These are phyloP conservation scores for Laburnicola sp. DNA, from an alignment of 2,329 filamentous ascomycete genomes.

Conservation along the genomic window DNA sequence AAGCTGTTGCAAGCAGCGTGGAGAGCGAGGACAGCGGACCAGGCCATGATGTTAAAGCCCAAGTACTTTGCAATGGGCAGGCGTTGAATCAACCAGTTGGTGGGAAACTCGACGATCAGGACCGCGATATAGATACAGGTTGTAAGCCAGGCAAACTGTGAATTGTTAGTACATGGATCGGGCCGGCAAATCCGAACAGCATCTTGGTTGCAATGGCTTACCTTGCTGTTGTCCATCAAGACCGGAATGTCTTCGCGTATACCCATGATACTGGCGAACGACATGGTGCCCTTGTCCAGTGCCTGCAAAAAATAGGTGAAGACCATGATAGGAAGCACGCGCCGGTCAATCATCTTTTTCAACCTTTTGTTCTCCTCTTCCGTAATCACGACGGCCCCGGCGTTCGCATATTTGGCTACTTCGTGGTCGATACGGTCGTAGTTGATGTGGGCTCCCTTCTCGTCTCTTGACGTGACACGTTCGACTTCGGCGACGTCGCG, in stretches of 20 bases:
- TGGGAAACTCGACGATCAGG: constrained; percentile 71
- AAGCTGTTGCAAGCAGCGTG: constrained; percentile 67
- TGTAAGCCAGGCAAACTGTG: constrained; percentile 69
- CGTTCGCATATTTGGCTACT: constrained; percentile 68
- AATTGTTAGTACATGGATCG: background rate
- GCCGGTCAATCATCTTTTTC: constrained; percentile 66
- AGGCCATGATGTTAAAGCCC: constrained; percentile 64
- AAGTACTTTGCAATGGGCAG: constrained; percentile 71
- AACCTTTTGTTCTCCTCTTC: constrained; percentile 64
- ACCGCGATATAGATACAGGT: constrained; percentile 76
- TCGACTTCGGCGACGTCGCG: constrained; percentile 53
- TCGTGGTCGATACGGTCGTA: constrained; percentile 68
- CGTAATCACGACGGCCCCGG: constrained; percentile 58
- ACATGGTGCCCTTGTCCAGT: constrained; percentile 69
- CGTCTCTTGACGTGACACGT: constrained; percentile 52
- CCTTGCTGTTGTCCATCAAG: constrained; percentile 31
- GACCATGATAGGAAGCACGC: constrained; percentile 72
- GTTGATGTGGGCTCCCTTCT: constrained; percentile 59
- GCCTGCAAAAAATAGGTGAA: constrained; percentile 71
- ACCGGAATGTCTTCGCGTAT: constrained; percentile 50
- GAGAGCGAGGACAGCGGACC: constrained; percentile 63
- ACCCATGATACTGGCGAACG: constrained; percentile 66
- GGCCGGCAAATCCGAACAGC: constrained; percentile 9
- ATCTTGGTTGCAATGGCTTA: constrained; percentile 15
- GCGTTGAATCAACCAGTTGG: constrained; percentile 65